Base-by-base conservation (phyloP, 352 stramenopile species). In the Phytophthora sp. region DNA sequence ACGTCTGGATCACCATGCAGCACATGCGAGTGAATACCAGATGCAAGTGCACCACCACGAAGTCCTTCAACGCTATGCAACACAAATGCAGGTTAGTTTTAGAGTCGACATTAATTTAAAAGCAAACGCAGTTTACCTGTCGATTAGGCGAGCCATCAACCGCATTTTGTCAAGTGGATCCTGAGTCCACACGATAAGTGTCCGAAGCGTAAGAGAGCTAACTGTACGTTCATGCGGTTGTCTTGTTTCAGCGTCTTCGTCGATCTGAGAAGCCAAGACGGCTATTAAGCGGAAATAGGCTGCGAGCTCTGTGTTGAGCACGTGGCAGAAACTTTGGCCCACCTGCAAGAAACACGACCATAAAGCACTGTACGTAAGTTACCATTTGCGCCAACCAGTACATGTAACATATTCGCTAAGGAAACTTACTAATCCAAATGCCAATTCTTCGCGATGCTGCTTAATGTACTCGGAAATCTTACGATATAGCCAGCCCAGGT, bases 241-340 rank as follows among this genome's bases (percentile, higher is more conserved):
- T 27, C 77, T 86, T 21, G 67, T 79, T 70, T 86, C 85, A 2
- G 79, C 84, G 41, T 95, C 84, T 18, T 92, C 81, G 38, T 95
- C 84, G 15, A 98, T 84, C 80, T 98, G 94, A 9, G 91, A 74
- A 18, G 93, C 85, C 27, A 98, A 59, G 3, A 98, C 90, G 13
- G 94, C 92, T 28, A 98, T 92, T n/a, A 98, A 68, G 7, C 94
- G 89, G 49, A 95, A 98, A 70, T 97, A 98, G 51, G 96, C 89
- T 1, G 79, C 90, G n/a, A 98, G 62, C 53, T 98, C 90, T 13
- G 91, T 82, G 54, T 97, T 93, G 9, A 98, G 74, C 13, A 92
- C 82, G 56, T 96, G 87, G 12, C 86, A 95, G 61, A 98, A 97
- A 55, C 88, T 96, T 63, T 96, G 90, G 0, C 79, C 83, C 12